Evolutionary conservation across 2,329 filamentous ascomycete genomes (phyloP), one percentile per base, ranked within the genome.

Genomic region (Myriosclerotinia duriaeana): DNA sequence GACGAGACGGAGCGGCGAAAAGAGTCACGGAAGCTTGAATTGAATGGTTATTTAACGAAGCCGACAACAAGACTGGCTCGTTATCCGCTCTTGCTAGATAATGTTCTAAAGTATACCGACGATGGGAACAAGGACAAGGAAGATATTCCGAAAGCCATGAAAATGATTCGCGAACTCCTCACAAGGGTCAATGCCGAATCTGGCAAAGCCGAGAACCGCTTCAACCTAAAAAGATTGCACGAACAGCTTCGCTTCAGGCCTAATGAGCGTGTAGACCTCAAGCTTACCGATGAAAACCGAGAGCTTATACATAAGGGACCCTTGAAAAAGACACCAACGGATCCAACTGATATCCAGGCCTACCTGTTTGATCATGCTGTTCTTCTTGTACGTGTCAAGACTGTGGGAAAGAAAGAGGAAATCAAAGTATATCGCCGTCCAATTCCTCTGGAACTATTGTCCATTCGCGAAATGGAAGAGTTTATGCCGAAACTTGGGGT

Each of bases 351-450:
- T 74, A 94, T 99, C 54, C 95, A 93, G 26, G 93, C 92, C 20
- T 99, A 96, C 80, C 84, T 99, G 34, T 97, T 99, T 76, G 95
- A 99, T 75, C 95, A 99, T 77, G 94, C 95, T 3, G 89, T 99
- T 63, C 83, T 99, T 46, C 84, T 99, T 52, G 95, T 97, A 71
- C 87, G 93, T 63, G 89, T 93, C 71, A 99, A 98, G 80, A 89
- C 90, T 68, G 90, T 91, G 67, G 96, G 95, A 77, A 98, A 98
- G 81, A 87, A 87, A 53, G 95, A 99, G 77, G 94, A 98, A 76
- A 89, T 96, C 69, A 95, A 96, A 76, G 95, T 97, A 0, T 98
- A 98, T 78, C 87, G 93, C 74, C 92, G 87, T 81, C 95, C 95
- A 0, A 99, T 99, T 71, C 95, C 95, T 17, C 81, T 99, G 42